Conservation (phyloP, 2,329 filamentous ascomycete genomes). For the Fusarium coicis region DNA sequence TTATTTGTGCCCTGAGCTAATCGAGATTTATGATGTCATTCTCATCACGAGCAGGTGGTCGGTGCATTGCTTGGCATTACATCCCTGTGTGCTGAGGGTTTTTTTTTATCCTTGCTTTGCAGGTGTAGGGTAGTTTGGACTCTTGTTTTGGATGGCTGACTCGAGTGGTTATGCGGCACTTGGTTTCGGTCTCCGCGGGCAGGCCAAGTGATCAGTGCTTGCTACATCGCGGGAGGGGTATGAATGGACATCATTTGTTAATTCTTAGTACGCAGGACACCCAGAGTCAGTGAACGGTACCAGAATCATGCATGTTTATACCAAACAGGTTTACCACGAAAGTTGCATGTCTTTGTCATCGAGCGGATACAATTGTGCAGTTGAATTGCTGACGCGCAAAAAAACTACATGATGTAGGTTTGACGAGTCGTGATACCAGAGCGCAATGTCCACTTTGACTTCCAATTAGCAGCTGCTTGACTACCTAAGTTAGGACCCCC, state of each 20-base stretch:
- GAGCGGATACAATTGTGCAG: no score
- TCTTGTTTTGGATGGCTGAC: background rate
- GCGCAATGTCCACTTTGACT: no score
- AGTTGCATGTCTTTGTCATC: no score
- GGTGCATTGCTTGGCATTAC: background rate
- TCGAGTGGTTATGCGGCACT: background rate
- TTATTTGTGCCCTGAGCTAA: background rate
- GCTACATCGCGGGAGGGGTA: background rate
- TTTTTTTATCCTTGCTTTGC: background rate
- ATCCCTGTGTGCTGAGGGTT: background rate
- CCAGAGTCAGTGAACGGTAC: rapidly evolving
- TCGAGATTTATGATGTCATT: background rate
- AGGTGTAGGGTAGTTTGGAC: background rate
- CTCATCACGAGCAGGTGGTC: background rate
- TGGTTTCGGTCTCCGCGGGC: background rate
- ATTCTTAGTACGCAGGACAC: no score
- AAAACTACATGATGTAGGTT: no score
- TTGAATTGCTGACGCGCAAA: no score
- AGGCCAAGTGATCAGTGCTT: background rate
- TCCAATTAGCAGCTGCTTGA: no score
- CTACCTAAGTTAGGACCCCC: no score
- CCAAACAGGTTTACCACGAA: no score
- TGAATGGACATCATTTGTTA: background rate
- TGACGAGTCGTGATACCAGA: rapidly evolving
- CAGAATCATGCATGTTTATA: rapidly evolving